phyloP scores from a whole-genome alignment of 257 asterid genomes.

The Solanum lycopersicoides region DNA sequence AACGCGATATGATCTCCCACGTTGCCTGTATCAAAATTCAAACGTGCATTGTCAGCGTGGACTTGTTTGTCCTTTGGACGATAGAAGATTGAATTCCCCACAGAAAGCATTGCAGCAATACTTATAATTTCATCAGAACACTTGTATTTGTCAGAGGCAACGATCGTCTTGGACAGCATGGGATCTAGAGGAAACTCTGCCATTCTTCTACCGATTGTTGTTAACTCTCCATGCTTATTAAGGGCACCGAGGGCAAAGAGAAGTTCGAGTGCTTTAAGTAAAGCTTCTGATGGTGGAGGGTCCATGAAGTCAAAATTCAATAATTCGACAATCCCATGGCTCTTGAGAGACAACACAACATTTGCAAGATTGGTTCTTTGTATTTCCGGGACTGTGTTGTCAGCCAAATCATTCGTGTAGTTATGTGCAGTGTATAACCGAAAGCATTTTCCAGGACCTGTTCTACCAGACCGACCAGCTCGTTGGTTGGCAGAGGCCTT shows the following conservation, averaged over 20 bases:
- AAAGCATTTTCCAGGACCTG: not conserved
- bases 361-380: not conserved
- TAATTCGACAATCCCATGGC: not conserved
- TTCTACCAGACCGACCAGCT: not conserved
- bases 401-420: not conserved
- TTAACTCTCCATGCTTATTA: too few relatives aligned
- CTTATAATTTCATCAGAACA: too few relatives aligned
- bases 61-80: not conserved
- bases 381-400: not conserved
- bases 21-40: not conserved
- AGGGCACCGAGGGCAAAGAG: too few relatives aligned
- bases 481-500: not conserved
- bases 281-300: too few relatives aligned
- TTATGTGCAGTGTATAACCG: not conserved
- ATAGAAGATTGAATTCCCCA: too few relatives aligned
- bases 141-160: too few relatives aligned
- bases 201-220: too few relatives aligned
- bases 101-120: too few relatives aligned
- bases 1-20: not conserved
- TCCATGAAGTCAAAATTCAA: too few relatives aligned
- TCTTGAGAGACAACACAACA: not conserved
- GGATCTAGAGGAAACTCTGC: too few relatives aligned
- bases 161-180: too few relatives aligned
- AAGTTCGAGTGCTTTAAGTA: too few relatives aligned
- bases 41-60: not conserved